phyloP scores from a whole-genome alignment of 2,329 filamentous ascomycete genomes.

The Dissoconium aciculare region DNA sequence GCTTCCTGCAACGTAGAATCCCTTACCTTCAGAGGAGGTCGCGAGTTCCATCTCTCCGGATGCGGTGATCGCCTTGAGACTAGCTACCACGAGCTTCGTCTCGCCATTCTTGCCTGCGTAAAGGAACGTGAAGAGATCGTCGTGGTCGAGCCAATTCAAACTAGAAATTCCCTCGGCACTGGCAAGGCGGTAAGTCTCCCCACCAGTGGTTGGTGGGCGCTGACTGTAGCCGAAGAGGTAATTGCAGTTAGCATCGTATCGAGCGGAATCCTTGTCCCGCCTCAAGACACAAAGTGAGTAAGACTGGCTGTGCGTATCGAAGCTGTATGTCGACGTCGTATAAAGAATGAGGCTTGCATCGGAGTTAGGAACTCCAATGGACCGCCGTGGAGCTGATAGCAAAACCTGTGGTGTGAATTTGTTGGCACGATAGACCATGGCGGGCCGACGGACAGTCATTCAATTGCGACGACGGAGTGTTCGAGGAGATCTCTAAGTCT shows the following conservation, averaged over 20 bases:
- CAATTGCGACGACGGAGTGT: too few relatives aligned
- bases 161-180: constrained; percentile 52
- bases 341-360: constrained; percentile 51
- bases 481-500: too few relatives aligned
- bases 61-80: constrained; percentile 1
- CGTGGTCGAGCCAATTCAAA: constrained; percentile 60
- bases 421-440: constrained; percentile 58
- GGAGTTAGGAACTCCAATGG: constrained; percentile 53
- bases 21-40: constrained; percentile 7
- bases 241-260: too few relatives aligned
- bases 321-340: constrained; percentile 63
- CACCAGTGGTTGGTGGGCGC: too few relatives aligned
- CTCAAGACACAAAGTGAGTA: constrained; percentile 58
- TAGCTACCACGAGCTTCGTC: constrained; percentile 20
- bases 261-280: constrained; percentile 40
- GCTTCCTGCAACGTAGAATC: constrained; percentile 28
- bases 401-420: constrained; percentile 67
- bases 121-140: constrained; percentile 44
- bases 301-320: constrained; percentile 54
- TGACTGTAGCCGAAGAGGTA: too few relatives aligned
- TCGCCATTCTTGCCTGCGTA: constrained; percentile 28
- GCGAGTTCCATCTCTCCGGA: constrained; percentile 2
- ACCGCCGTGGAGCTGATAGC: constrained; percentile 59
- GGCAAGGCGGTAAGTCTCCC: constrained; percentile 50
- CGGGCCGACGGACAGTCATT: too few relatives aligned